phyloP scores from a whole-genome alignment of 2,329 filamentous ascomycete species.

The Fusarium continuum region DNA sequence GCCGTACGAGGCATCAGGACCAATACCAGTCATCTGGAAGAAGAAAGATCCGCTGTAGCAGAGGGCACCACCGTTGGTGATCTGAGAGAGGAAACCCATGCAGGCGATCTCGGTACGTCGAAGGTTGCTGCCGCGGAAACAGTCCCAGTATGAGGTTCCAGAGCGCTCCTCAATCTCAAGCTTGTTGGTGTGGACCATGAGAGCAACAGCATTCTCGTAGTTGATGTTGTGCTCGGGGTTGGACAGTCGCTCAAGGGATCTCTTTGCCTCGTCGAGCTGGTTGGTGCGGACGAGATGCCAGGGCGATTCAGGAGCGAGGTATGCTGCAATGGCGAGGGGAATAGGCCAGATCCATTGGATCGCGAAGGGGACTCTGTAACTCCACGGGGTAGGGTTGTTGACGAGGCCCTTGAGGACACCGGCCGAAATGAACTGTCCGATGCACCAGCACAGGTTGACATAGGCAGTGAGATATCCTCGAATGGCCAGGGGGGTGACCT shows the following conservation, averaged over 20 bases:
- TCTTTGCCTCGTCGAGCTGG: slow-evolving; percentile 47
- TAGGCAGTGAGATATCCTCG: slow-evolving; percentile 56
- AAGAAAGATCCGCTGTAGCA: slow-evolving; percentile 57
- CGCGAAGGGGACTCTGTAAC: slow-evolving; percentile 54
- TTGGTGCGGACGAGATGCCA: slow-evolving; percentile 50
- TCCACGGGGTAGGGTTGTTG: slow-evolving; percentile 47
- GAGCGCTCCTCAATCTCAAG: slow-evolving; percentile 53
- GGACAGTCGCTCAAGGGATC: slow-evolving; percentile 46
- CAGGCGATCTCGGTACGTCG: slow-evolving; percentile 58
- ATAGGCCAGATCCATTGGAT: slow-evolving; percentile 53
- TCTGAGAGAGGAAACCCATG: slow-evolving; percentile 54
- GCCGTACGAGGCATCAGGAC: slow-evolving; percentile 49
- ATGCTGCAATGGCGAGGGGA: slow-evolving; percentile 46
- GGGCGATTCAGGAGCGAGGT: slow-evolving; percentile 50
- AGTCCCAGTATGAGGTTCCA: slow-evolving; percentile 55
- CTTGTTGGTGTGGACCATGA: slow-evolving; percentile 58
- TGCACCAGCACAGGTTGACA: slow-evolving; percentile 56
- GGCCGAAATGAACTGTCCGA: slow-evolving; percentile 54
- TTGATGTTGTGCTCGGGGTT: slow-evolving; percentile 47
- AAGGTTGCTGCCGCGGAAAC: slow-evolving; percentile 58
- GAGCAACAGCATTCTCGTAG: slow-evolving; percentile 50
- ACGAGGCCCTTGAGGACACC: slow-evolving; percentile 53
- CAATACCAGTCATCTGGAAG: slow-evolving; percentile 57
- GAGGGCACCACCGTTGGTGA: slow-evolving; percentile 52
- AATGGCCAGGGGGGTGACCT: slow-evolving; percentile 54